Conservation (phyloP, 1,139 yeast species). For the Geotrichum histeridarum region DNA sequence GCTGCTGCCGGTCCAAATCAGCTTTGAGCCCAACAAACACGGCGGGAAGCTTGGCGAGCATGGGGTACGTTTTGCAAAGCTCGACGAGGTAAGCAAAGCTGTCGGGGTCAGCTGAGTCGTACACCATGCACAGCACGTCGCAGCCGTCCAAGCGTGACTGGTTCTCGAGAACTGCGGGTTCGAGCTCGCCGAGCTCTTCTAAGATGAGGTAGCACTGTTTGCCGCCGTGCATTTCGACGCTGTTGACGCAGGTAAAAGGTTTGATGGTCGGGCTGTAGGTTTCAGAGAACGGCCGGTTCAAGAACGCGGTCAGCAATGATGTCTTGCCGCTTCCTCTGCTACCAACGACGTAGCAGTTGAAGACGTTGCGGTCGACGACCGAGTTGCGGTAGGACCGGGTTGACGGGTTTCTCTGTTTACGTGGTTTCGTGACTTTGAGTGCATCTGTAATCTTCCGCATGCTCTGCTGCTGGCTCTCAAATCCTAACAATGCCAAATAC, state of each 20-base stretch:
- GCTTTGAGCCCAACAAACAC: constrained; percentile 91
- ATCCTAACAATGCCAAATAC: constrained; percentile 84
- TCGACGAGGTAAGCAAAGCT: constrained; percentile 80
- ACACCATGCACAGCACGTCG: constrained; percentile 82
- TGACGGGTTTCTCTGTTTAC: constrained; percentile 48
- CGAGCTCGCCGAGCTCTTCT: constrained; percentile 85
- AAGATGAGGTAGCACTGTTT: constrained; percentile 87
- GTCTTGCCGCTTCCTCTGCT: constrained; percentile 81
- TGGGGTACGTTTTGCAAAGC: constrained; percentile 53
- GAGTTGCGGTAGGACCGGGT: constrained; percentile 62
- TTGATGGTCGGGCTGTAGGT: constrained; percentile 75
- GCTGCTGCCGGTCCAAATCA: constrained; percentile 91
- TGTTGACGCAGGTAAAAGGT: constrained; percentile 79
- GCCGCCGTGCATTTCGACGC: constrained; percentile 92
- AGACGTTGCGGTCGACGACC: constrained; percentile 79
- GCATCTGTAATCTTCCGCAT: constrained; percentile 50
- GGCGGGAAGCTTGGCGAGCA: constrained; percentile 67
- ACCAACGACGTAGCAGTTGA: constrained; percentile 83
- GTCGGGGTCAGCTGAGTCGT: constrained; percentile 94
- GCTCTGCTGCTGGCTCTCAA: constrained; percentile 45
- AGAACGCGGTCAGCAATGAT: constrained; percentile 72
- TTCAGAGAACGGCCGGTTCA: constrained; percentile 68
- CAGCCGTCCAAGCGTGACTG: constrained; percentile 70
- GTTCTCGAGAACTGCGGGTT: constrained; percentile 74
- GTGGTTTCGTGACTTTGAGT: constrained; percentile 72